Conservation (phyloP, 2,329 filamentous ascomycete species). For the Gremmenia infestans region DNA sequence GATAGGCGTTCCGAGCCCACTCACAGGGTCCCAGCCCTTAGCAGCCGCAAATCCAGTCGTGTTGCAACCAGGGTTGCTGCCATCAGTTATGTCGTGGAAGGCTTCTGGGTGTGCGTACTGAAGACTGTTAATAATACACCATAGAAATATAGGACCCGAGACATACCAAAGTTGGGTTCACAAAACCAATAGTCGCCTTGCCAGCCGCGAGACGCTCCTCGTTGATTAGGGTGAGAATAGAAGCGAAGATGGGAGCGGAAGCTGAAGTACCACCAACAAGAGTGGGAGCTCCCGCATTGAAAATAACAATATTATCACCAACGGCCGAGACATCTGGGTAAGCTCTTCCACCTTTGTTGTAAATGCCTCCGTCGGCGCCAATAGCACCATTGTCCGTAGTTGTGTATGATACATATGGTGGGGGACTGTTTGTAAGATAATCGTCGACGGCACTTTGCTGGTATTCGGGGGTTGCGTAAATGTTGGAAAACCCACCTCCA, state of each 20-base stretch:
- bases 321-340: slow-evolving; percentile 29
- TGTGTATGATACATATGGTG: slow-evolving; percentile 19
- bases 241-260: slow-evolving; percentile 51
- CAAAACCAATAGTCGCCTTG: slow-evolving; percentile 44
- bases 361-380: slow-evolving; percentile 17
- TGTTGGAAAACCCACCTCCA: slow-evolving; percentile 45
- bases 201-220: slow-evolving; percentile 49
- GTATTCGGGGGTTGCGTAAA: slow-evolving; percentile 20
- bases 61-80: slow-evolving; percentile 30
- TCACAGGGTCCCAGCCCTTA: slow-evolving; percentile 32
- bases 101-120: slow-evolving; percentile 21
- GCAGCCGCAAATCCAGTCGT: slow-evolving; percentile 30
- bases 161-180: slow-evolving; percentile 38
- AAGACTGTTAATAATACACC: background rate
- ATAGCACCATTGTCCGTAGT: slow-evolving; percentile 9
- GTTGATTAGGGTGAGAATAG: slow-evolving; percentile 55
- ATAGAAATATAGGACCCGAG: background rate
- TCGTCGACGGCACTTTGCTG: slow-evolving; percentile 18
- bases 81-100: slow-evolving; percentile 27
- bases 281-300: slow-evolving; percentile 15
- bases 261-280: slow-evolving; percentile 46
- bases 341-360: slow-evolving; percentile 23
- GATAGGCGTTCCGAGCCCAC: slow-evolving; percentile 26
- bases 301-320: slow-evolving; percentile 25
- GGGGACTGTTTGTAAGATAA: slow-evolving; percentile 24